Base-by-base conservation (phyloP, 2,329 filamentous ascomycete genomes). In the Ceratocystis cubensis region DNA sequence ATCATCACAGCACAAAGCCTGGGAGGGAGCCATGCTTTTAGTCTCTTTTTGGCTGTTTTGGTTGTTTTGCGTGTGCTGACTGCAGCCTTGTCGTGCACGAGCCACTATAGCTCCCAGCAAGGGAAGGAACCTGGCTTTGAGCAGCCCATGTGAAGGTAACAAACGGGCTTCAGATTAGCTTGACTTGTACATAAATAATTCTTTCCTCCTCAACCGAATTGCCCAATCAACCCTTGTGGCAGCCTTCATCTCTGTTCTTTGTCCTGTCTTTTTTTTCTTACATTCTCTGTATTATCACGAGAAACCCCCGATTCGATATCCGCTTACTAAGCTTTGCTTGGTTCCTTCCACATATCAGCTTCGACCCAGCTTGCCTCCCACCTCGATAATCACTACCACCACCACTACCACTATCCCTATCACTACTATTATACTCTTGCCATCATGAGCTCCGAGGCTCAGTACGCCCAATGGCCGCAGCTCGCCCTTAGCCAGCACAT, bases 381-480 rank as follows among this genome's bases (percentile, higher is more conserved):
- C n/a, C 56, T 59, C 56, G n/a, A 57, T 28, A 57, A 30, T 20
- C 61, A 64, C 30, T 10, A 25, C n/a, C 22, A 53, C n/a, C 22
- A 53, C 22, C 48, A 20, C 46, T 20, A 53, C 48, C n/a, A 53
- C 48, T 22, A 8, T 13, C n/a, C 4, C 25, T 33, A 30, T 13
- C n/a, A 25, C 20, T 25, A 25, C 30, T 25, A 22, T 10, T 25
- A 10, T 5, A 5, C 61, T 13, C 10, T 13, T 41, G 70, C 70
- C 74, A 83, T 79, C 80, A 91, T 88, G 85, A 85, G 85, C 73
- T 83, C 89, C 74, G 89, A 94, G 78, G 88, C 88, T 71, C 89
- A 91, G 77, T 92, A 92, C 78, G 87, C 88, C 73, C 89, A 90
- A 78, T 93, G 88, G 80, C 89, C 90, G 69, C 81, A 91, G 76